Conservation (phyloP, 2,329 filamentous ascomycete genomes). For the Ceratocystis albifundus region DNA sequence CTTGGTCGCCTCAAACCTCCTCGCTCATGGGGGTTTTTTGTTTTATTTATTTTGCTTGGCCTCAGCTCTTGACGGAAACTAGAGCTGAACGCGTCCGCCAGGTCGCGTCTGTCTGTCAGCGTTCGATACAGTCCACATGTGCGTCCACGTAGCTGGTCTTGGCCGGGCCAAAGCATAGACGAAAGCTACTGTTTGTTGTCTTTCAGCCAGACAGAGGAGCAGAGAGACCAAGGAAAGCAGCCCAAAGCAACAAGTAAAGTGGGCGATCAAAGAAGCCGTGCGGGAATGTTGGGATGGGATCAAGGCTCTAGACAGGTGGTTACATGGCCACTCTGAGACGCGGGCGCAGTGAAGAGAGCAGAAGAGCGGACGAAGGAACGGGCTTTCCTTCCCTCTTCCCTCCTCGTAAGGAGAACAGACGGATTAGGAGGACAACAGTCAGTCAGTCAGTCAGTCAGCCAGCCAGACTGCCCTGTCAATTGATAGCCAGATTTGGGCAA, state of each 20-base stretch:
- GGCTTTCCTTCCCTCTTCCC: no score
- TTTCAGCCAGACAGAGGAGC: not conserved
- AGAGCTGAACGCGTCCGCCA: constrained; percentile 1
- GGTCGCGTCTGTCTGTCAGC: not conserved
- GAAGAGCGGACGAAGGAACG: not conserved
- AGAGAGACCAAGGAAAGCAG: not conserved
- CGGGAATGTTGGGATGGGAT: not conserved
- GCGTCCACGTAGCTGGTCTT: no score
- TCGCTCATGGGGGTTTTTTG: not conserved
- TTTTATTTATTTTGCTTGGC: not conserved
- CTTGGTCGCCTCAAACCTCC: not conserved
- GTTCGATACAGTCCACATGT: not conserved
- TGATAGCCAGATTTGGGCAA: not conserved
- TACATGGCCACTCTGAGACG: not conserved
- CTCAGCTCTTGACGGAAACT: constrained; percentile 7
- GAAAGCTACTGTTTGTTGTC: not conserved
- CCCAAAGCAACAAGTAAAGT: not conserved
- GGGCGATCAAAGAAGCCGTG: not conserved
- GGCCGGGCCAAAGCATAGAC: no score
- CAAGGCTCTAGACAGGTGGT: not conserved
- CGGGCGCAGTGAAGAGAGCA: not conserved
- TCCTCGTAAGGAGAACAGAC: no score
- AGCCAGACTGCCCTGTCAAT: not conserved
- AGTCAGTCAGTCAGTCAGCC: no score
- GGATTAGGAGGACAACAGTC: not conserved